Evolutionary conservation across 2,329 filamentous ascomycete species (phyloP).

Genomic region (Amphichorda felina): DNA sequence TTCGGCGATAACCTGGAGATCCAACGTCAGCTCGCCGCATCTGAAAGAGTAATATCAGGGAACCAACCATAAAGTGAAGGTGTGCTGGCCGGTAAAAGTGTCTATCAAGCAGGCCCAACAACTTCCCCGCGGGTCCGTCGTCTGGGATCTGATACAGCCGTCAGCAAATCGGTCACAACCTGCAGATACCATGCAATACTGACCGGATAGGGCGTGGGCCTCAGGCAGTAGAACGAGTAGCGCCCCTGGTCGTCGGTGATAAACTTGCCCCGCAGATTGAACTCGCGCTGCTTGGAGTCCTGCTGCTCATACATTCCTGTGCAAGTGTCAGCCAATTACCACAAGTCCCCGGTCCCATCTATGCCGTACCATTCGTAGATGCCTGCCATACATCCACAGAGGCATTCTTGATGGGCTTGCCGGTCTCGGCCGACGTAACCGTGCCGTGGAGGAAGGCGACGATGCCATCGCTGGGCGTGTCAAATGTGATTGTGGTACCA

Average conservation of each 20-base stretch:
- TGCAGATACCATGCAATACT: too few species aligned
- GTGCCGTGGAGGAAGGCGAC: constrained; percentile 48
- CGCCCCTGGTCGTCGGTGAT: constrained; percentile 48
- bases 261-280: constrained; percentile 57
- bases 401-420: constrained; percentile 46
- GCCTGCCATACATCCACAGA: constrained; percentile 64
- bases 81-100: constrained; percentile 24
- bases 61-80: constrained; percentile 21
- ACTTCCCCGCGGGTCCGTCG: constrained; percentile 18
- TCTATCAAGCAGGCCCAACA: constrained; percentile 20
- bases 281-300: constrained; percentile 50
- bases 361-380: constrained; percentile 45
- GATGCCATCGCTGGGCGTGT: constrained; percentile 30
- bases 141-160: constrained; percentile 12
- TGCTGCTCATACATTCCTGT: constrained; percentile 45
- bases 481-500: constrained; percentile 52
- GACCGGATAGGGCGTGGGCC: constrained; percentile 33
- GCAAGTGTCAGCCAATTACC: too few species aligned
- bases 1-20: constrained; percentile 28
- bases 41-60: background rate
- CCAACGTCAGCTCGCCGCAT: background rate
- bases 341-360: background rate
- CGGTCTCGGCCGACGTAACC: constrained; percentile 36
- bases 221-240: constrained; percentile 44
- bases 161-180: constrained; percentile 3